Conservation (phyloP, 2,329 filamentous ascomycete genomes). For the Diaporthe amygdali region DNA sequence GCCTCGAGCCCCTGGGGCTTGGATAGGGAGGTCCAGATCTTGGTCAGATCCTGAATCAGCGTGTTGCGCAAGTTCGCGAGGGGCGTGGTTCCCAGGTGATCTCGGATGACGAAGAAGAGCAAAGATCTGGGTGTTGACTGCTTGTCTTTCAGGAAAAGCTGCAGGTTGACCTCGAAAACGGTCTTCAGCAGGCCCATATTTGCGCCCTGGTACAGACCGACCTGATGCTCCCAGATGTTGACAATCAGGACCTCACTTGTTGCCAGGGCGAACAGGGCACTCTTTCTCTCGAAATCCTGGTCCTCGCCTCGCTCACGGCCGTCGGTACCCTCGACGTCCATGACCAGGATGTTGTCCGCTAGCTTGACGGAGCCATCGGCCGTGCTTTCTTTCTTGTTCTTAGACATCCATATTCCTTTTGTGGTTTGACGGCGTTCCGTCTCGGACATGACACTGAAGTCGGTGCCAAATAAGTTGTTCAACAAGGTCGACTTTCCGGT, state of each 20-base stretch:
- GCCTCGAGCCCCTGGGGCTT: constrained; percentile 89
- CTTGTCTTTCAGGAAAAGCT: constrained; percentile 94
- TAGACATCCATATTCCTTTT: constrained; percentile 99
- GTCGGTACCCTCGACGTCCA: constrained; percentile 99
- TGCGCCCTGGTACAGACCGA: constrained; percentile 95
- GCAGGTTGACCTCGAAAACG: constrained; percentile 97
- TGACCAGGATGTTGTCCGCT: constrained; percentile 98
- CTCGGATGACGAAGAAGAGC: constrained; percentile 97
- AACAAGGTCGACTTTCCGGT: constrained; percentile 97
- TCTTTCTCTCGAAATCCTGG: constrained; percentile 98
- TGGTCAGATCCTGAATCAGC: constrained; percentile 84
- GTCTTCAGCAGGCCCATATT: constrained; percentile 99
- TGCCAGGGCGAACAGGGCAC: constrained; percentile 92
- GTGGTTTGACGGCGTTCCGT: constrained; percentile 93
- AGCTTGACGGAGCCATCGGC: constrained; percentile 61
- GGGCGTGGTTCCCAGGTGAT: constrained; percentile 92
- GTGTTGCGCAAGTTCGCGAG: constrained; percentile 90
- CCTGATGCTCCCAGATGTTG: constrained; percentile 99
- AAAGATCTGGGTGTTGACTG: constrained; percentile 90
- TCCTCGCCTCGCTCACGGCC: constrained; percentile 96
- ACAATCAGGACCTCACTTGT: constrained; percentile 98
- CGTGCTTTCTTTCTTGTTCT: constrained; percentile 76
- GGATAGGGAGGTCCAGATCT: constrained; percentile 91
- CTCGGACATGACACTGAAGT: constrained; percentile 98
- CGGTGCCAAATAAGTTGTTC: constrained; percentile 93